A percentile compares a stretch with the other conserved stretches of the same genome.
Conservation (phyloP, 306 rosid species). For the Ziziphus jujuba region DNA sequence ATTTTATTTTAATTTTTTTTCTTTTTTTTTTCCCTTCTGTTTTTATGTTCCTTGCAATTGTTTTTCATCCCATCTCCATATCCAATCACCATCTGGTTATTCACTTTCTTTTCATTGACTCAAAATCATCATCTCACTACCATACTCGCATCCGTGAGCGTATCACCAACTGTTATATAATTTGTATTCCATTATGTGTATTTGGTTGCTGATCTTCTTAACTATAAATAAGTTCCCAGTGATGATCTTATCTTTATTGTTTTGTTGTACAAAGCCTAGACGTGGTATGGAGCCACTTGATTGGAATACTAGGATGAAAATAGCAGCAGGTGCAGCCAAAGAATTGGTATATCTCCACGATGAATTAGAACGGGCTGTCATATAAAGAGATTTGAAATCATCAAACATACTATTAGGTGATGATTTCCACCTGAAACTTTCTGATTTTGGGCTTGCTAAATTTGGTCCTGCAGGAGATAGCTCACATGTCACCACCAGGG, state of each 20-base stretch:
- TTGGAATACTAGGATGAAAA: conserved; percentile 69
- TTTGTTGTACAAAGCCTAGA: conserved; percentile 33
- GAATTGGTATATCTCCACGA: conserved; percentile 69
- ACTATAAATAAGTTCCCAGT: neutral
- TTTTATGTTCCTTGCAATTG: no score
- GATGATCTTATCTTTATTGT: neutral
- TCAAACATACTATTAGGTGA: conserved; percentile 58
- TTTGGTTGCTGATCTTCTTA: no score
- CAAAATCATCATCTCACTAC: no score
- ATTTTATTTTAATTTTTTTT: no score
- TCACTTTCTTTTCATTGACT: no score
- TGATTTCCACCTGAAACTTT: conserved; percentile 54
- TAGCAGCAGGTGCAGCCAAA: conserved; percentile 67
- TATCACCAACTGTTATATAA: no score
- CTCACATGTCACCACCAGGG: conserved; percentile 66
- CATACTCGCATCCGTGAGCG: no score
- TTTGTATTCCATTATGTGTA: no score
- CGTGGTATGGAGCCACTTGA: conserved; percentile 43
- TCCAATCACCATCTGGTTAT: no score
- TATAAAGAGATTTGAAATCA: conserved; percentile 66
- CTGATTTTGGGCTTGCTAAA: conserved; percentile 80
- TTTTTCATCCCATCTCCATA: no score
- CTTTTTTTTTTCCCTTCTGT: no score
- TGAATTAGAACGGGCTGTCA: conserved; percentile 57
- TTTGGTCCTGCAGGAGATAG: conserved; percentile 64